Evolutionary conservation across 495 filamentous ascomycete species (phyloP).

Genomic region (Penicillium nucicola): DNA sequence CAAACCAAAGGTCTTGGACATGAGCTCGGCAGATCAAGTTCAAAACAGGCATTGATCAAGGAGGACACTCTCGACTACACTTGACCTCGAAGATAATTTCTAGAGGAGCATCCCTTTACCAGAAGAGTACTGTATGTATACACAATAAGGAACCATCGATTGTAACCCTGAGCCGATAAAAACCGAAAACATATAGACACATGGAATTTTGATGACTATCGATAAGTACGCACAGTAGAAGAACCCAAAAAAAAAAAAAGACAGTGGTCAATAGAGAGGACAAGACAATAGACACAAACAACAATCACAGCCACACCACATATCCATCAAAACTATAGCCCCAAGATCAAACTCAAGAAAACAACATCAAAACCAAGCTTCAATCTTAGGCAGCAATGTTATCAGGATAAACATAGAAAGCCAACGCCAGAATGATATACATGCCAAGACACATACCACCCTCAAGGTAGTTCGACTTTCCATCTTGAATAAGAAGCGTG

Average conservation of each 20-base stretch:
- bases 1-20: too few species aligned
- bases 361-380: not conserved
- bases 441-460: constrained; percentile 82
- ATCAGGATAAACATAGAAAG: constrained; percentile 87
- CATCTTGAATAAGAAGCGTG: constrained; percentile 89
- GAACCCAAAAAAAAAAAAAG: not conserved
- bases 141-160: not conserved
- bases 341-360: not conserved
- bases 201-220: constrained; percentile 4
- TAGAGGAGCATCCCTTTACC: too few species aligned
- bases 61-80: too few species aligned
- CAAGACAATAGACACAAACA: not conserved
- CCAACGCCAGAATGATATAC: constrained; percentile 81
- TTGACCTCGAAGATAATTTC: too few species aligned
- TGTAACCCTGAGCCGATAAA: not conserved
- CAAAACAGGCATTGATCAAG: too few species aligned
- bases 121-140: not conserved
- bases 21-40: too few species aligned
- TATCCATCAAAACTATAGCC: too few species aligned
- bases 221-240: constrained; percentile 1
- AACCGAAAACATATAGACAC: not conserved
- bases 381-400: constrained; percentile 24
- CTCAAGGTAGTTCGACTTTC: constrained; percentile 93
- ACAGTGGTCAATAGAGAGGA: not conserved
- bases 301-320: too few species aligned